A percentile compares a stretch with the other conserved stretches of the same genome.
Conservation (phyloP, 2,329 filamentous ascomycete genomes). For the Trichophyton schoenleinii region DNA sequence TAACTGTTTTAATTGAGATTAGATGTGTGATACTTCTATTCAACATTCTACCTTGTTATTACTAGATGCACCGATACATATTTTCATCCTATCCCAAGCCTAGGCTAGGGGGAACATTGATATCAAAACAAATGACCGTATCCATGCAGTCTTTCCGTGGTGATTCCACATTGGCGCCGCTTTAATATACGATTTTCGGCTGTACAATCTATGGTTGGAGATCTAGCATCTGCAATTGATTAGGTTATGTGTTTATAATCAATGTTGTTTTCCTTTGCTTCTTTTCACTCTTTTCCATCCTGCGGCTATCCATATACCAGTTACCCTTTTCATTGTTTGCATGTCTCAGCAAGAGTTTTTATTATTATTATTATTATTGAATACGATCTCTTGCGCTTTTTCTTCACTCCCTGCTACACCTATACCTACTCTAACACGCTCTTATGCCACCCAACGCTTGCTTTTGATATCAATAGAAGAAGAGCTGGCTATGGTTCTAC, state of each 20-base stretch:
- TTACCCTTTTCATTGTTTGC: background rate
- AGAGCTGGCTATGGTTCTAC: too few species aligned
- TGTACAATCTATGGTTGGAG: background rate
- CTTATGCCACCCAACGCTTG: too few species aligned
- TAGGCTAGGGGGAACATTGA: background rate
- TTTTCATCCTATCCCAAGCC: background rate
- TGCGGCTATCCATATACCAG: background rate
- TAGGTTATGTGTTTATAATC: background rate
- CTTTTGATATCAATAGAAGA: too few species aligned
- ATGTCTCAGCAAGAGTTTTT: background rate
- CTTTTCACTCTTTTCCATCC: background rate
- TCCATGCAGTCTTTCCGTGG: background rate
- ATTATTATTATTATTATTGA: background rate
- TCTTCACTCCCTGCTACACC: background rate
- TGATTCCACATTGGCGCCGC: background rate
- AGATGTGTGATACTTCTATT: background rate
- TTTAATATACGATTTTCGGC: background rate
- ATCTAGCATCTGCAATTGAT: background rate
- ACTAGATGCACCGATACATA: background rate
- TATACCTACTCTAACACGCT: background rate
- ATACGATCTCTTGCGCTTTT: background rate
- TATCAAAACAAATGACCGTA: background rate
- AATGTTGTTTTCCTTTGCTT: background rate
- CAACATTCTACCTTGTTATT: conserved; percentile 3
- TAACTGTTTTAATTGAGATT: background rate